A percentile compares a stretch with the other conserved stretches of the same genome.
These are phyloP conservation scores for Scalesia atractyloides DNA, from an alignment of 129 eudicot genomes.

Conservation along the genomic window DNA sequence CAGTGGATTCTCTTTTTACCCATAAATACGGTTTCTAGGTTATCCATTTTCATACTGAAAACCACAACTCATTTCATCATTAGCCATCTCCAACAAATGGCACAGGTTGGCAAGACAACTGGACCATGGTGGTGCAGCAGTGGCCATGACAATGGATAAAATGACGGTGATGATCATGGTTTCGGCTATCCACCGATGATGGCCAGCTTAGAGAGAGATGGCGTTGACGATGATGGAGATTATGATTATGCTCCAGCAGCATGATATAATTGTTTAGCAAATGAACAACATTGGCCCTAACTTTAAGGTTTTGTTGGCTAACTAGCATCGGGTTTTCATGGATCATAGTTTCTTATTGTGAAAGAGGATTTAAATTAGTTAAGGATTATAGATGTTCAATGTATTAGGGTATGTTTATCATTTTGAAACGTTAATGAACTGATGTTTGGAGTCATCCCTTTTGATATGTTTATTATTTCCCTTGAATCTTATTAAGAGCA, in stretches of 20 bases:
- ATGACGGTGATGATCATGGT: neutral
- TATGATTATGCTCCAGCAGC: conserved; percentile 22
- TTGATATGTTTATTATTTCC: neutral
- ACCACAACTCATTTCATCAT: too few relatives aligned
- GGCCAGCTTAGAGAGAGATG: neutral
- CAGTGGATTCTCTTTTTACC: neutral
- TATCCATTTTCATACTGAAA: too few relatives aligned
- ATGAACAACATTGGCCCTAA: neutral
- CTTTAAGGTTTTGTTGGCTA: neutral
- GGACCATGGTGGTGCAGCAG: neutral
- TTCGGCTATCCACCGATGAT: neutral
- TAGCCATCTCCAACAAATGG: too few relatives aligned
- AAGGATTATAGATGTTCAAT: neutral
- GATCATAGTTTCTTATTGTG: neutral
- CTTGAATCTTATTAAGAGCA: too few relatives aligned
- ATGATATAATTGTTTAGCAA: neutral
- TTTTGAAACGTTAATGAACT: neutral
- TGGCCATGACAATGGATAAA: too few relatives aligned
- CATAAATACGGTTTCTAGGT: too few relatives aligned
- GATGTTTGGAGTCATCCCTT: neutral
- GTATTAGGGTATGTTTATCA: neutral
- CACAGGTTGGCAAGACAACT: neutral
- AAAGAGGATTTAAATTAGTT: neutral
- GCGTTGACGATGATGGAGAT: neutral
- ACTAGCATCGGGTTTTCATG: neutral